Percentiles rank a stretch among this genome's conserved stretches.
Evolutionary conservation across 2,329 filamentous ascomycete species (phyloP).

Genomic region (Cadophora malorum): DNA sequence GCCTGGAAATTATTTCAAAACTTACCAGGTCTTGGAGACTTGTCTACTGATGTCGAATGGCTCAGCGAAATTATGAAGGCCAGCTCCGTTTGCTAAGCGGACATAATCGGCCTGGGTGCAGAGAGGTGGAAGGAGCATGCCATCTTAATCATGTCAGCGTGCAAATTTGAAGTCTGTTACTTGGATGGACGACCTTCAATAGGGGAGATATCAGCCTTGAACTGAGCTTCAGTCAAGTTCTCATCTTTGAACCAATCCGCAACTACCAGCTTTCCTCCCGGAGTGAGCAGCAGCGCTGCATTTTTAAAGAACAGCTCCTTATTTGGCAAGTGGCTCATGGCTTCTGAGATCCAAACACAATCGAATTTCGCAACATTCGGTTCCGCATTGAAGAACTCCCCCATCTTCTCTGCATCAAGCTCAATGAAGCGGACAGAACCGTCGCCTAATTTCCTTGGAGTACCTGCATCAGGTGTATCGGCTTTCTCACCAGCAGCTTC

Average conservation of each 20-base stretch:
- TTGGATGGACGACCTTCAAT: conserved; percentile 56
- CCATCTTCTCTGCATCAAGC: conserved; percentile 67
- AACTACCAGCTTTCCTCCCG: conserved; percentile 59
- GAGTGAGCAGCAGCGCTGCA: conserved; percentile 54
- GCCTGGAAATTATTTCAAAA: not conserved
- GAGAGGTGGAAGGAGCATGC: conserved; percentile 65
- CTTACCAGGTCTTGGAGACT: conserved; percentile 65
- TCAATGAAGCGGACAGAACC: conserved; percentile 62
- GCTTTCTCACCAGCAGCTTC: conserved; percentile 40
- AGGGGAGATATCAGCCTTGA: conserved; percentile 60
- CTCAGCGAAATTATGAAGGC: conserved; percentile 52
- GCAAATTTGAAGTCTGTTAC: not conserved
- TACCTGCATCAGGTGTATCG: conserved; percentile 22
- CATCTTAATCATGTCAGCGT: conserved; percentile 49
- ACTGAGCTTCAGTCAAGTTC: conserved; percentile 51
- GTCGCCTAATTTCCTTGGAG: conserved; percentile 47
- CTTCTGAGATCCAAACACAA: conserved; percentile 67
- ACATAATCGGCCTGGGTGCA: conserved; percentile 62
- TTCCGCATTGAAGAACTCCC: conserved; percentile 52
- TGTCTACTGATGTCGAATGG: conserved; percentile 64
- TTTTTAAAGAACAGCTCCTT: conserved; percentile 65
- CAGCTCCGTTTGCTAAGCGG: conserved; percentile 54
- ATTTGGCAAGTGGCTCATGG: conserved; percentile 64
- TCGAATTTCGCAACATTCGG: conserved; percentile 53
- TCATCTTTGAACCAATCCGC: conserved; percentile 68